Conservation (phyloP, 2,329 filamentous ascomycete species). For the Zalaria obscura region DNA sequence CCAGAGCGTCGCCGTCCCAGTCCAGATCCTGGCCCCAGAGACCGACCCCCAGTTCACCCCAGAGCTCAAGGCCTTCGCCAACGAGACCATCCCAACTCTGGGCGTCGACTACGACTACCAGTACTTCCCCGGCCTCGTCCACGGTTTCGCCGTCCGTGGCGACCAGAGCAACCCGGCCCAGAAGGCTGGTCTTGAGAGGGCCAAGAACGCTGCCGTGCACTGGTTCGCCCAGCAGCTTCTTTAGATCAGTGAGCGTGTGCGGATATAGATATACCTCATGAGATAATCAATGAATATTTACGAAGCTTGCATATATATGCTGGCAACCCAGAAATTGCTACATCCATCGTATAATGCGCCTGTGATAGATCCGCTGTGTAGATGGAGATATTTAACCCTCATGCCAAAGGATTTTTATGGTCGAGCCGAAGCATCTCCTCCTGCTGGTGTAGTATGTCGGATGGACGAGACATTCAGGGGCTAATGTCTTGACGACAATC, state of each 20-base stretch:
- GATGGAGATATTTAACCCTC: no score
- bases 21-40: slow-evolving; percentile 40
- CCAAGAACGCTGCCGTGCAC: slow-evolving; percentile 20
- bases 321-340: no score
- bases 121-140: slow-evolving; percentile 35
- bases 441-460: no score
- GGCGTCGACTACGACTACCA: slow-evolving; percentile 35
- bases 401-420: no score
- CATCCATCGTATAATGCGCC: no score
- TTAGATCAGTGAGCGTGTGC: background rate
- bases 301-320: no score
- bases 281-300: no score
- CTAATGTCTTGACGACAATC: no score
- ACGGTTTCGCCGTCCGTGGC: slow-evolving; percentile 32
- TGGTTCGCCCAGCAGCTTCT: slow-evolving; percentile 7
- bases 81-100: slow-evolving; percentile 23
- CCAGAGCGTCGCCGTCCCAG: slow-evolving; percentile 29
- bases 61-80: slow-evolving; percentile 32
- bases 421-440: no score
- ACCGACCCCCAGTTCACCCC: slow-evolving; percentile 26
- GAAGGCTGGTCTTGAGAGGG: slow-evolving; percentile 31
- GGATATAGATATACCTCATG: no score
- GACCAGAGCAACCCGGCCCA: slow-evolving; percentile 24
- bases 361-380: no score
- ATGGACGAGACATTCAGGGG: no score